Conservation (phyloP, 805 yeast species). For the Scheffersomyces stipitis region DNA sequence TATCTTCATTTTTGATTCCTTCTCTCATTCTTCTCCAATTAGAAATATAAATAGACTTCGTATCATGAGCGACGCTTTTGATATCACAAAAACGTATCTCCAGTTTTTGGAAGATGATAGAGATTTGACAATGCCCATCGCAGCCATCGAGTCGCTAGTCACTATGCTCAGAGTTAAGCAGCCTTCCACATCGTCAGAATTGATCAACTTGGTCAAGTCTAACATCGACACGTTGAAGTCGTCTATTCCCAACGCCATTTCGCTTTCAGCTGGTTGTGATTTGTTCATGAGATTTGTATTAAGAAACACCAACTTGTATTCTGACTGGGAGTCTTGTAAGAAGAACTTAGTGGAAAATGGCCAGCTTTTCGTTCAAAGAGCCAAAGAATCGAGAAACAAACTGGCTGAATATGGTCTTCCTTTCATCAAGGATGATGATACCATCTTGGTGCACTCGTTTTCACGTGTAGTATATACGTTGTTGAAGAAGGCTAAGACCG, state of each 20-base stretch:
- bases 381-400: constrained; percentile 83
- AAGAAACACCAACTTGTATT: constrained; percentile 79
- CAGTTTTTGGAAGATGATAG: constrained; percentile 81
- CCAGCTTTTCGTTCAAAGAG: constrained; percentile 84
- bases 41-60: too few species aligned
- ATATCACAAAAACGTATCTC: constrained; percentile 78
- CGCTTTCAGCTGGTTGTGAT: constrained; percentile 96
- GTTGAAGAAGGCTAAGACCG: constrained; percentile 71
- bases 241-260: constrained; percentile 86
- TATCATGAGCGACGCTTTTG: constrained; percentile 44
- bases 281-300: constrained; percentile 90
- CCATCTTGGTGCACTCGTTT: constrained; percentile 82
- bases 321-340: constrained; percentile 94
- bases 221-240: constrained; percentile 74
- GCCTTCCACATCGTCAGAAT: constrained; percentile 91
- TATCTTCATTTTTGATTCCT: too few species aligned
- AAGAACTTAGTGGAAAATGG: constrained; percentile 91
- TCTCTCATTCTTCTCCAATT: too few species aligned
- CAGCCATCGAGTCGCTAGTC: constrained; percentile 93
- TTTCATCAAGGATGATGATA: constrained; percentile 91
- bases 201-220: constrained; percentile 74
- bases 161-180: constrained; percentile 77
- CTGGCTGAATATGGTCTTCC: constrained; percentile 87
- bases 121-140: constrained; percentile 99
- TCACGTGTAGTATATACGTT: constrained; percentile 87